Conservation (phyloP, 495 filamentous ascomycete species). For the Tetracladium marchalianum region DNA sequence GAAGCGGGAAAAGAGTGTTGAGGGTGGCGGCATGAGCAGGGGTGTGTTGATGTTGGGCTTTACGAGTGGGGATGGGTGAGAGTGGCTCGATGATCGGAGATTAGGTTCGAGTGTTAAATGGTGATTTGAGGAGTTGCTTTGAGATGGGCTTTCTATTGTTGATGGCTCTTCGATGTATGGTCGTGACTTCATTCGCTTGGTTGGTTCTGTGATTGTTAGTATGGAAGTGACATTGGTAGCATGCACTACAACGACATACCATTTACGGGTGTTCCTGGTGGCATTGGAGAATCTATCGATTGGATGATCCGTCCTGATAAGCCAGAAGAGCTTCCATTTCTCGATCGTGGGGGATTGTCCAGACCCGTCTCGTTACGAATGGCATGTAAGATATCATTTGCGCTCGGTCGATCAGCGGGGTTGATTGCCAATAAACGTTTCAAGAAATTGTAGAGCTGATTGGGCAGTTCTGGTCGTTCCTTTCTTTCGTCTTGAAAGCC, state of each 20-base stretch:
- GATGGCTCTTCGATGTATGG: conserved; percentile 16
- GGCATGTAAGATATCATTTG: conserved; percentile 74
- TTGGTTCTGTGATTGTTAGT: conserved; percentile 9
- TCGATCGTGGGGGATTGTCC: conserved; percentile 38
- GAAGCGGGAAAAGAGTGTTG: conserved; percentile 27
- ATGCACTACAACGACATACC: conserved; percentile 16
- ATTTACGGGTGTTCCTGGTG: conserved; percentile 23
- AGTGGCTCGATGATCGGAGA: conserved; percentile 17
- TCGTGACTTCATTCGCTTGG: conserved; percentile 15
- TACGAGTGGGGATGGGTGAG: conserved; percentile 20
- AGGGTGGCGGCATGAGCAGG: conserved; percentile 51
- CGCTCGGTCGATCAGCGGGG: conserved; percentile 67
- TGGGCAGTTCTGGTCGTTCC: conserved; percentile 72
- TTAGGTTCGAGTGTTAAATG: conserved; percentile 23
- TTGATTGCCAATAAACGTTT: conserved; percentile 71
- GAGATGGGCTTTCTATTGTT: conserved; percentile 18
- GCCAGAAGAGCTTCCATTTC: conserved; percentile 28
- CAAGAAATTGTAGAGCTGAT: conserved; percentile 76
- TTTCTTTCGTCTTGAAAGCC: conserved; percentile 71
- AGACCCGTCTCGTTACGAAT: conserved; percentile 63
- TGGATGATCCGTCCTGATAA: conserved; percentile 35
- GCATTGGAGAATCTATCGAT: conserved; percentile 45
- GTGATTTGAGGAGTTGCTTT: conserved; percentile 7
- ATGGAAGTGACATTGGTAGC: conserved; percentile 12
- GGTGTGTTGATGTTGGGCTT: conserved; percentile 22